These are phyloP conservation scores for Alternaria conjuncta DNA, from an alignment of 2,329 filamentous ascomycete genomes.

Conservation along the genomic window DNA sequence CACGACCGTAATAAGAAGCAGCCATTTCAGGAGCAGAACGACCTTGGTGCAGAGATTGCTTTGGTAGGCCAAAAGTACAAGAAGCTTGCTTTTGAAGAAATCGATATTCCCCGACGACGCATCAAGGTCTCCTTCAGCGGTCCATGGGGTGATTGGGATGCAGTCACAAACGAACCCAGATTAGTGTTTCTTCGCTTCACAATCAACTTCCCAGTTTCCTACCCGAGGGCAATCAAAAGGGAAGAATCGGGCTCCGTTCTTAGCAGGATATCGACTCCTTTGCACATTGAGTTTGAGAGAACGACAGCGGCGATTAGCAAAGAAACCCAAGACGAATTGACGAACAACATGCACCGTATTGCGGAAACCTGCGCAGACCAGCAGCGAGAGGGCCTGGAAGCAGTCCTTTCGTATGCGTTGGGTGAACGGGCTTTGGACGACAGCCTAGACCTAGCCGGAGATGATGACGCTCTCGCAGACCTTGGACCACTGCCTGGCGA, in stretches of 20 bases:
- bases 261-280: constrained; percentile 51
- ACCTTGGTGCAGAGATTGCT: constrained; percentile 66
- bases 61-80: constrained; percentile 66
- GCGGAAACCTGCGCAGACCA: constrained; percentile 61
- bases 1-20: constrained; percentile 21
- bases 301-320: constrained; percentile 61
- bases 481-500: constrained; percentile 59
- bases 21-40: constrained; percentile 53
- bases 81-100: constrained; percentile 65
- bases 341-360: constrained; percentile 61
- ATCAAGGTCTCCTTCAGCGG: constrained; percentile 65
- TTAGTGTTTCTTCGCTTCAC: constrained; percentile 63
- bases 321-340: constrained; percentile 56
- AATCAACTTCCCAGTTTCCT: constrained; percentile 64
- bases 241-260: constrained; percentile 22
- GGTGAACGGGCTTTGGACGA: constrained; percentile 66
- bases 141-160: constrained; percentile 61
- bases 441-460: constrained; percentile 53
- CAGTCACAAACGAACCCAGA: constrained; percentile 37
- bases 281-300: constrained; percentile 62
- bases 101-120: constrained; percentile 61
- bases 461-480: constrained; percentile 62
- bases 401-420: constrained; percentile 65
- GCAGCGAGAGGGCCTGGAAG: constrained; percentile 65
- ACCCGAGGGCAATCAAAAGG: constrained; percentile 59